Evolutionary conservation across 495 filamentous ascomycete genomes (phyloP).

Genomic region (Xylaria intraflava): DNA sequence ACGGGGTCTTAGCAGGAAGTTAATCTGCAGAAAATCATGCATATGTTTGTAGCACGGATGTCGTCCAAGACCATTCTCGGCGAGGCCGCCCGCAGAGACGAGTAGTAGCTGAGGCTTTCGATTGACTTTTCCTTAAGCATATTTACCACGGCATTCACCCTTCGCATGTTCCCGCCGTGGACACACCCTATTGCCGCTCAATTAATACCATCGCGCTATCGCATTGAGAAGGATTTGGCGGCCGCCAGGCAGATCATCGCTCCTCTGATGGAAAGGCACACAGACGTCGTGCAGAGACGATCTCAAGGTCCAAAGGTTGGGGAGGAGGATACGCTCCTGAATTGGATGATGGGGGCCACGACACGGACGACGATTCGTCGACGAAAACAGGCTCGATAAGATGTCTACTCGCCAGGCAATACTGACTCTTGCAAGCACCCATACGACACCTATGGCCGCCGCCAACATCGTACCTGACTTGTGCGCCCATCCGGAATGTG

Average conservation of each 20-base stretch:
- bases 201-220: background rate
- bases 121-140: slow-evolving; percentile 40
- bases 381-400: too few relatives aligned
- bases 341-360: slow-evolving; percentile 16
- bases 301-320: background rate
- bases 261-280: background rate
- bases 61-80: slow-evolving; percentile 41
- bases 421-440: too few relatives aligned
- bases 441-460: too few relatives aligned
- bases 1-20: slow-evolving; percentile 4
- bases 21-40: slow-evolving; percentile 1
- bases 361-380: too few relatives aligned
- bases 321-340: slow-evolving; percentile 4
- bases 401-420: too few relatives aligned
- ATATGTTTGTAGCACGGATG: slow-evolving; percentile 34
- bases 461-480: background rate
- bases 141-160: slow-evolving; percentile 28
- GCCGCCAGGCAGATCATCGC: background rate
- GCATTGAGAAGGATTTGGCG: background rate
- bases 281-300: background rate
- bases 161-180: slow-evolving; percentile 9
- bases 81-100: slow-evolving; percentile 31
- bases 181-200: background rate
- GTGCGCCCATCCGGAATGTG: background rate
- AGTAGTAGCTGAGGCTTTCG: slow-evolving; percentile 41